Conservation (phyloP, 805 yeast genomes). For the Candida mattraensis region DNA sequence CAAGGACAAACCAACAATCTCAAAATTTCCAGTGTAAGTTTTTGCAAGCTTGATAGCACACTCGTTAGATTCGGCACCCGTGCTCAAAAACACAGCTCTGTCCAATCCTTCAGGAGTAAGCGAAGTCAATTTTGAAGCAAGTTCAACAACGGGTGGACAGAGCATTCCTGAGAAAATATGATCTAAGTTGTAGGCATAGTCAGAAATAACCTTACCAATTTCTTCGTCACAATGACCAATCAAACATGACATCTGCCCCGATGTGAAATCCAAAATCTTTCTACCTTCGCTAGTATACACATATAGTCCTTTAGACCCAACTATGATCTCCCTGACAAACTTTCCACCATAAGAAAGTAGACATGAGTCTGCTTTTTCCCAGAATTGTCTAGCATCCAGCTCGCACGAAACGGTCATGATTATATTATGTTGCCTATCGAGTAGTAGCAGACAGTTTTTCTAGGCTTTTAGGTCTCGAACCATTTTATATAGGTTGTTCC, state of each 20-base stretch:
- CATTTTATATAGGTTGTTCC: slow-evolving; percentile 1
- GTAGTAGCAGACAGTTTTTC: neutral
- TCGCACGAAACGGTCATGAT: slow-evolving; percentile 4
- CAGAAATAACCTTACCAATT: slow-evolving; percentile 24
- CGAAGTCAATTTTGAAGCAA: slow-evolving; percentile 29
- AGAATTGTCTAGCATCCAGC: slow-evolving; percentile 6
- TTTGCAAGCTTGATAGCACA: slow-evolving; percentile 36
- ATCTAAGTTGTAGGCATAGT: slow-evolving; percentile 24
- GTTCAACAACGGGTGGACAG: slow-evolving; percentile 29
- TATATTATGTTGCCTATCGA: no score
- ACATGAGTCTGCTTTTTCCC: slow-evolving; percentile 17
- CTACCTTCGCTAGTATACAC: slow-evolving; percentile 25
- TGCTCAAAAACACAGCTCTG: slow-evolving; percentile 28
- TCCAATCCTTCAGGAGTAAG: slow-evolving; percentile 26
- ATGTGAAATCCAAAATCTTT: slow-evolving; percentile 29
- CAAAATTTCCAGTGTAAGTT: slow-evolving; percentile 27
- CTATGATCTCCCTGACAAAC: slow-evolving; percentile 21
- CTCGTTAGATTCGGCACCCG: slow-evolving; percentile 37
- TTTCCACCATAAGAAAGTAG: slow-evolving; percentile 22
- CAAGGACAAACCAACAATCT: slow-evolving; percentile 29
- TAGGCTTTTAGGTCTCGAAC: neutral
- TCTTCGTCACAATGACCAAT: slow-evolving; percentile 33
- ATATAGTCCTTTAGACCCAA: slow-evolving; percentile 24
- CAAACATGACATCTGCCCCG: slow-evolving; percentile 28
- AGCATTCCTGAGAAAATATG: slow-evolving; percentile 31